phyloP scores from a whole-genome alignment of 225 moss, liverwort and hornwort genomes.

The Ulota crispa region DNA sequence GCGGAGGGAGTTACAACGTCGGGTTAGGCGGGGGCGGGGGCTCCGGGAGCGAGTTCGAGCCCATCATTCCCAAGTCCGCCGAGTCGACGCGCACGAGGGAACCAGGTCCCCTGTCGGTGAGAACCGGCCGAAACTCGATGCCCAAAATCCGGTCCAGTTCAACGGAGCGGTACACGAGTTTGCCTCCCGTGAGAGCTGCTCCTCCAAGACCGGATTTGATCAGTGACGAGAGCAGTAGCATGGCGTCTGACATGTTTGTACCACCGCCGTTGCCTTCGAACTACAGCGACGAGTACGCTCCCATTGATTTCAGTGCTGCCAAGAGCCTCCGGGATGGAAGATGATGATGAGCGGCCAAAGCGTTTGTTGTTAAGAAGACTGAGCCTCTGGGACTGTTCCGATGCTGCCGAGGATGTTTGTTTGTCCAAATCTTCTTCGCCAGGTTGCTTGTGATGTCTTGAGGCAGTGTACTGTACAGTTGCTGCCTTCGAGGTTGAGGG shows the following conservation, averaged over 20 bases:
- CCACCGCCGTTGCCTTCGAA: constrained; percentile 33
- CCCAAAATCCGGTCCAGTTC: constrained; percentile 13
- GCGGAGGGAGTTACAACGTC: background rate
- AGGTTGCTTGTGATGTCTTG: constrained; percentile 18
- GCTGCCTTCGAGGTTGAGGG: constrained; percentile 16
- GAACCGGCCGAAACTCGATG: constrained; percentile 32
- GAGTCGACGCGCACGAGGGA: constrained; percentile 23
- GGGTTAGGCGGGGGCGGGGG: constrained; percentile 29
- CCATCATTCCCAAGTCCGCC: constrained; percentile 30
- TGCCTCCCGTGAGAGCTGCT: constrained; percentile 45
- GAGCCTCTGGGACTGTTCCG: background rate
- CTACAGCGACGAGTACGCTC: constrained; percentile 39
- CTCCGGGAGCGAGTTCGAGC: constrained; percentile 76
- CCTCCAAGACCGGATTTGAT: constrained; percentile 38
- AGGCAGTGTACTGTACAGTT: background rate
- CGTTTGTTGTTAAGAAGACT: too few relatives aligned
- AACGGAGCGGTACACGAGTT: constrained; percentile 30
- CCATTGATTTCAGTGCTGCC: constrained; percentile 34
- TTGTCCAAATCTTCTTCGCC: background rate
- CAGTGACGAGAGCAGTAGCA: constrained; percentile 40
- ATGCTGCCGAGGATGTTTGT: constrained; percentile 1
- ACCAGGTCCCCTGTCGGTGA: constrained; percentile 34
- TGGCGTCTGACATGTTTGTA: constrained; percentile 31
- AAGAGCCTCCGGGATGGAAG: constrained; percentile 37
- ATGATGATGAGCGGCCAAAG: constrained; percentile 2